Evolutionary conservation across 495 filamentous ascomycete species (phyloP).

Genomic region (Daldinia caldariorum): DNA sequence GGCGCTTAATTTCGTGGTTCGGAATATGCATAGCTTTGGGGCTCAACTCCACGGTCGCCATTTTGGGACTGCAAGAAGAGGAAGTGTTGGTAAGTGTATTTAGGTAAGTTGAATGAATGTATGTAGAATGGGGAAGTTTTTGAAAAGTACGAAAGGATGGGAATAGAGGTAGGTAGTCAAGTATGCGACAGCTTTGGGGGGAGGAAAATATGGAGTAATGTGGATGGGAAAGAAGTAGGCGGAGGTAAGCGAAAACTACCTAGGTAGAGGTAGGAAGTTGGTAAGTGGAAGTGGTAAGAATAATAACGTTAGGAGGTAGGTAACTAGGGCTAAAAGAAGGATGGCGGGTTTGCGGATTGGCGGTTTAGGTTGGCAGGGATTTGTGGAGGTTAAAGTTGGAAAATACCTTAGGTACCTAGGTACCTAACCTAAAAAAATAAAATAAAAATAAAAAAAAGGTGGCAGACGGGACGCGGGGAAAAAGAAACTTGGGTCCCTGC

Average conservation of each 20-base stretch:
- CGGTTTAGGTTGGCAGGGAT: slow-evolving; percentile 25
- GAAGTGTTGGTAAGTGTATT: neutral
- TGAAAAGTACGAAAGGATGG: neutral
- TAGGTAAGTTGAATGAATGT: neutral
- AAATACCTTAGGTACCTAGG: no score
- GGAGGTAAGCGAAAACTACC: neutral
- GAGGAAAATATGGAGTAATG: neutral
- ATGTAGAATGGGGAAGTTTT: slow-evolving; percentile 2
- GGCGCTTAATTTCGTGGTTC: slow-evolving; percentile 66
- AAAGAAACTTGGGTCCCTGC: slow-evolving; percentile 34
- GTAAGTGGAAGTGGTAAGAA: no score
- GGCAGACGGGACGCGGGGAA: slow-evolving; percentile 40
- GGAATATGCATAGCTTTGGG: slow-evolving; percentile 52
- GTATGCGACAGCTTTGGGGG: neutral
- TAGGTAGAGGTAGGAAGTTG: neutral
- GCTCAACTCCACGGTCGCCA: slow-evolving; percentile 52
- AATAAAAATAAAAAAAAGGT: neutral
- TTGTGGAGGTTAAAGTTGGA: slow-evolving; percentile 43
- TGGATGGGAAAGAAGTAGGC: slow-evolving; percentile 8
- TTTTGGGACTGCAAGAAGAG: slow-evolving; percentile 31
- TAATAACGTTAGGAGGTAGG: no score
- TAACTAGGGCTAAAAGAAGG: slow-evolving; percentile 13
- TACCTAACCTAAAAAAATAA: no score
- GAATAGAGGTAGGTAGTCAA: slow-evolving; percentile 1
- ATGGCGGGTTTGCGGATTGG: slow-evolving; percentile 33